Base-by-base conservation (phyloP, 2,329 filamentous ascomycete species). In the Cercospora zeae-maydis region DNA sequence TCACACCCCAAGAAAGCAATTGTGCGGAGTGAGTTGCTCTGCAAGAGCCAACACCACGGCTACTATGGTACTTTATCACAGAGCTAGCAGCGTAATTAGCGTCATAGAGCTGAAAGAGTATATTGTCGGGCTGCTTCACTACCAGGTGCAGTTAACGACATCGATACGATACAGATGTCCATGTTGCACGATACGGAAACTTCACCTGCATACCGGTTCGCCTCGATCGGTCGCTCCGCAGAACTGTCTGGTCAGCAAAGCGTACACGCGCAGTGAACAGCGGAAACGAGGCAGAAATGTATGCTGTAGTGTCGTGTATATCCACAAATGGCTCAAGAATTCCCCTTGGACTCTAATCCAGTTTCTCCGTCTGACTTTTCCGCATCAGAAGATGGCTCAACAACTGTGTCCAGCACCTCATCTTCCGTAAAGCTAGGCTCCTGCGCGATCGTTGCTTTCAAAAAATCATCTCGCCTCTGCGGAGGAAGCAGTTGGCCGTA, bases 401-500 rank as follows among this genome's bases (percentile, higher is more conserved):
- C 39, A 34, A 58, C 56, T 14, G 37, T 33, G 45, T 58, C 56
- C 14, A 58, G 19, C 2, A 58, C 58, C 9, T 58, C 56, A 6
- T 58, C 56, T 31, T 58, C 56, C 5, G 56, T 49, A 16, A 58
- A 58, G 19, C 56, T 39, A 3, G 56, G 56, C n/a, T 52, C 59
- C 7, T 57, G 34, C 19, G 53, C 54, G 34, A 45, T 33, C 13
- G 59, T 62, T 4, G 42, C 16, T 24, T 62, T 56, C 6, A 27
- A 10, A 7, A 82, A 83, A 58, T 86, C 83, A 7, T 73, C 72
- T 0, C 77, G 75, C 1, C 83, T 78, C 2, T 76, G 67, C 0
- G 76, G 68, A 0, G 83, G 83, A 34, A 86, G 80, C 34, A 86
- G 79, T 3, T 79, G 72, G 66, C 84, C 78, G 66, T 82, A 84